Percentiles rank a stretch among this genome's conserved stretches.
These are phyloP conservation scores for Komagataella pastoris DNA, from an alignment of 805 yeast genomes.

Conservation along the genomic window DNA sequence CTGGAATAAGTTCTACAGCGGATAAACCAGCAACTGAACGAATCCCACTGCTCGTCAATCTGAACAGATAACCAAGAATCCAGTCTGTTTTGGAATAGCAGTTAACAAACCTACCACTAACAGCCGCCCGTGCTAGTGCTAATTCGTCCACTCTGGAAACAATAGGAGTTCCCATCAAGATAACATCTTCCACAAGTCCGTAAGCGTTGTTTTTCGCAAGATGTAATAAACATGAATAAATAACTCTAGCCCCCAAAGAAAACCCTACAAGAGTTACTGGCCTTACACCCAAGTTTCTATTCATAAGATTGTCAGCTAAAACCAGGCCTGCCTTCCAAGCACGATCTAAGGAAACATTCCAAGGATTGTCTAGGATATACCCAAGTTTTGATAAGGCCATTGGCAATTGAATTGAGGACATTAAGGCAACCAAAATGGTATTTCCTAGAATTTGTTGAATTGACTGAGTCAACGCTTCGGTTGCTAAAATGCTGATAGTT, in stretches of 20 bases:
- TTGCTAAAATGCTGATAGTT: slow-evolving; percentile 84
- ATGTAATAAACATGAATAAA: slow-evolving; percentile 80
- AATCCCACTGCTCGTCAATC: slow-evolving; percentile 93
- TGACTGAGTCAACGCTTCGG: slow-evolving; percentile 85
- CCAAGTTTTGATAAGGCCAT: slow-evolving; percentile 83
- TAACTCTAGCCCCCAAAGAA: slow-evolving; percentile 84
- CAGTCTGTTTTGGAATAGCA: slow-evolving; percentile 88
- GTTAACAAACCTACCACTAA: slow-evolving; percentile 79
- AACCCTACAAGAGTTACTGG: slow-evolving; percentile 91
- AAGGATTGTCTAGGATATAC: slow-evolving; percentile 87
- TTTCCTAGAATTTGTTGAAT: slow-evolving; percentile 93
- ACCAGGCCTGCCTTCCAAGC: slow-evolving; percentile 95
- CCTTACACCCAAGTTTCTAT: slow-evolving; percentile 81
- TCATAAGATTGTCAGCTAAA: slow-evolving; percentile 79
- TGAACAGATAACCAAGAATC: slow-evolving; percentile 87
- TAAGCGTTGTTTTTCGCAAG: slow-evolving; percentile 74
- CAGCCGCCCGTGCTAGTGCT: slow-evolving; percentile 68
- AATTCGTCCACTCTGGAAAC: slow-evolving; percentile 70
- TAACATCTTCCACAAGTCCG: slow-evolving; percentile 84
- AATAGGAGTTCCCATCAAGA: slow-evolving; percentile 78
- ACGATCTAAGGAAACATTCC: slow-evolving; percentile 94
- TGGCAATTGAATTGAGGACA: slow-evolving; percentile 89
- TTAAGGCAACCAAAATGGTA: slow-evolving; percentile 75
- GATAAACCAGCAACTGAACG: slow-evolving; percentile 86
- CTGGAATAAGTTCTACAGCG: slow-evolving; percentile 48